A percentile compares a stretch with the other conserved stretches of the same genome.
Evolutionary conservation across 2,329 filamentous ascomycete species (phyloP).

Genomic region (Diplodia intermedia): DNA sequence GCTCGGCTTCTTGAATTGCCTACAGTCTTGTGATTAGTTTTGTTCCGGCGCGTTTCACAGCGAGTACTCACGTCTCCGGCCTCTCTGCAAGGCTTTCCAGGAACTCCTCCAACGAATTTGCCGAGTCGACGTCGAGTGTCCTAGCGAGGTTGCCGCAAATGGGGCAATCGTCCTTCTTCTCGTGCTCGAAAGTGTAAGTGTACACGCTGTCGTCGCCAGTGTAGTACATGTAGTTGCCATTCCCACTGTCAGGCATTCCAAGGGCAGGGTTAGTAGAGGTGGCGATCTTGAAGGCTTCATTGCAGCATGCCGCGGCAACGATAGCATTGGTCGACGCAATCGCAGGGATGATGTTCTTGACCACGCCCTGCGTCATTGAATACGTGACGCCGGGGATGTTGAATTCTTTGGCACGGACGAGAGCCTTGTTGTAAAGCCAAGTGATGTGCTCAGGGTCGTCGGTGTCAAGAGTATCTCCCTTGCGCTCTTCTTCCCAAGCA

Average conservation of each 20-base stretch:
- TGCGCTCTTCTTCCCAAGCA: conserved; percentile 79
- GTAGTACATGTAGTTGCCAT: conserved; percentile 95
- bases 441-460: conserved; percentile 96
- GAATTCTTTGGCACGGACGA: conserved; percentile 83
- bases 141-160: conserved; percentile 88
- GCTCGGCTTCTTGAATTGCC: conserved; percentile 90
- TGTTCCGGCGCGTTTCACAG: not conserved
- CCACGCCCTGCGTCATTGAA: conserved; percentile 92
- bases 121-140: conserved; percentile 73
- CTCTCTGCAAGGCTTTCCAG: conserved; percentile 82
- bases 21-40: conserved; percentile 36
- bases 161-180: conserved; percentile 92
- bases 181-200: conserved; percentile 95
- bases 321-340: conserved; percentile 98
- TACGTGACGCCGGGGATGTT: conserved; percentile 93
- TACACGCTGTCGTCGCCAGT: conserved; percentile 95
- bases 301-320: conserved; percentile 93
- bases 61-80: conserved; percentile 69
- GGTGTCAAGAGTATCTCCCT: conserved; percentile 84
- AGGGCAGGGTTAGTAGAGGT: conserved; percentile 82
- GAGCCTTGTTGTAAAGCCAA: conserved; percentile 91
- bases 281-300: conserved; percentile 94
- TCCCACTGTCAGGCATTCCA: conserved; percentile 69
- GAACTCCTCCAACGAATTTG: conserved; percentile 79
- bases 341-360: conserved; percentile 99